A percentile compares a stretch with the other conserved stretches of the same genome.
Evolutionary conservation across 208 protist species (phyloP).

Genomic region (Wallacemonas sp.): DNA sequence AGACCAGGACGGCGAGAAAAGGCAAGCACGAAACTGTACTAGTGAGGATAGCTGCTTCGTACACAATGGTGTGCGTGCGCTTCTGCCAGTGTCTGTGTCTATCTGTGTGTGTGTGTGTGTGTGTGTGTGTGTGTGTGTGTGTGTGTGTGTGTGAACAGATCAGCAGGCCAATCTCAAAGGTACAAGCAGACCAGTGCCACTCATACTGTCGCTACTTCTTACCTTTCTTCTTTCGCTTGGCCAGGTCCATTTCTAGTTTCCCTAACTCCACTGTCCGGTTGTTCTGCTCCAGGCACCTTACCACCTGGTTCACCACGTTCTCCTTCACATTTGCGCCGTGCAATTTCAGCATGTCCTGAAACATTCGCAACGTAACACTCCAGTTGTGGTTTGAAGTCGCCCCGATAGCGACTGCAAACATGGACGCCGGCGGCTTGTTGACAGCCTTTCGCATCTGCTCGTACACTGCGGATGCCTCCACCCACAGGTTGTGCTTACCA

Average conservation of each 20-base stretch:
- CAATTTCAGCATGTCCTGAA: conserved; percentile 65
- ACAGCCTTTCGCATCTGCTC: conserved; percentile 37
- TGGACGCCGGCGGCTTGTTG: conserved; percentile 45
- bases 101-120: too few relatives aligned
- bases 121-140: too few relatives aligned
- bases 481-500: conserved; percentile 62
- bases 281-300: conserved; percentile 72
- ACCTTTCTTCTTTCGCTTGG: conserved; percentile 73
- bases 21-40: too few relatives aligned
- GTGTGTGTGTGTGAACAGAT: too few relatives aligned
- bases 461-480: conserved; percentile 52
- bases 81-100: too few relatives aligned
- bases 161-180: too few relatives aligned
- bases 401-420: conserved; percentile 70
- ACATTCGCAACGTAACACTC: conserved; percentile 58
- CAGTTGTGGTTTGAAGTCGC: conserved; percentile 63
- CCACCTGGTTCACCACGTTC: conserved; percentile 67
- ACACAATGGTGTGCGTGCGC: too few relatives aligned
- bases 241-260: conserved; percentile 67
- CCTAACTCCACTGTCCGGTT: conserved; percentile 51
- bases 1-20: too few relatives aligned
- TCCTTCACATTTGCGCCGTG: conserved; percentile 76
- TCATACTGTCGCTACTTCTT: conserved; percentile 23
- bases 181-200: too few relatives aligned
- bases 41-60: too few relatives aligned